Base-by-base conservation (phyloP, 306 rosid species). In the Lupinus albus region DNA sequence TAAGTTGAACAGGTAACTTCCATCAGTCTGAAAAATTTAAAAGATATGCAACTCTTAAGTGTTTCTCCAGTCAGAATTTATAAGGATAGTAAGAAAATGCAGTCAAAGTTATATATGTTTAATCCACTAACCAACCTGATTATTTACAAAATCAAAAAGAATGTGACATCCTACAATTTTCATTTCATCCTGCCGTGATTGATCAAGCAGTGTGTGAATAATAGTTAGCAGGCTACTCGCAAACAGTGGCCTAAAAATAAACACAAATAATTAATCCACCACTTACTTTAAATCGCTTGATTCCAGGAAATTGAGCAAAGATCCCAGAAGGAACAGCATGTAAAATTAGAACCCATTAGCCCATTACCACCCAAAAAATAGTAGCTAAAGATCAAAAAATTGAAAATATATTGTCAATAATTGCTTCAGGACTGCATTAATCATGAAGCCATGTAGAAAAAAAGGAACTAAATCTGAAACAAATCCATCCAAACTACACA, bases 181-280 rank as follows among this genome's bases (percentile, higher is more conserved):
- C 86, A 90, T 90, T 80, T 94, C 99, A 69, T 85, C 87, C 71
- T 88, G 96, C 46, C 84, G 83, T 57, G 90, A 66, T 84, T 94
- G 99, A 71, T 94, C 99, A 79, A 94, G 86, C 69, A 94, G 82
- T 33, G 91, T 81, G 61, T 88, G 96, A 80, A 90, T 87, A 59
- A 94, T 84, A 69, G 76, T 88, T 61, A 94, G 82, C 76, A 94
- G 81, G 87, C 99, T 90, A 81, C 79, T 90, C 0, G 99, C 91
- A 79, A 94, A 88, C 47, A 94, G 80, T 61, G 97, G 91, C 97
- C 99, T 94, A 71, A 70, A 59, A 59, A 60, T 67, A 78, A 71
- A 79, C 35, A 80, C 17, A 68, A 67, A 67, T 17, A 71, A 61
- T 70, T 67, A 41, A 67, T 50, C 57, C 49, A 60, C 6, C 36